Percentiles rank a stretch among this genome's conserved stretches.
These are phyloP conservation scores for Ophiostoma sp. DNA, from an alignment of 2,329 filamentous ascomycete genomes.

Conservation along the genomic window DNA sequence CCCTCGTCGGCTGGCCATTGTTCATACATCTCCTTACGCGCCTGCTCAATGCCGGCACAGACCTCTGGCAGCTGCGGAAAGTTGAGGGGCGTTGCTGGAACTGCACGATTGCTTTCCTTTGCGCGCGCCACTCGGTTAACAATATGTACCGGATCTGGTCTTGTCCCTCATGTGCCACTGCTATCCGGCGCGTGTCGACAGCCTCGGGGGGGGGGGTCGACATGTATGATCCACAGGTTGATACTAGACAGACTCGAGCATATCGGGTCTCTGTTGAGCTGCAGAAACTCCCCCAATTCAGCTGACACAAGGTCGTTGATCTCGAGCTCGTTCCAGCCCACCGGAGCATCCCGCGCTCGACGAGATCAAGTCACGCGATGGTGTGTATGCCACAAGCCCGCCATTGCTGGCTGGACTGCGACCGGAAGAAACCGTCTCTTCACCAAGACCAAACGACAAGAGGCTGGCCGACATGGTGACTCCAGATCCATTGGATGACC, in stretches of 20 bases:
- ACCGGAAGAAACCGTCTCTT: not conserved
- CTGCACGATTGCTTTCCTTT: not conserved
- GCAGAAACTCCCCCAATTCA: not conserved
- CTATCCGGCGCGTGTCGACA: not conserved
- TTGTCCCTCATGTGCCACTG: not conserved
- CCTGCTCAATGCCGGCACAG: not conserved
- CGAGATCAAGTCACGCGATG: slow-evolving; percentile 48
- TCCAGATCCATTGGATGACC: not conserved
- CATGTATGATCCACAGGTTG: slow-evolving; percentile 7
- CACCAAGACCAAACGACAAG: not conserved
- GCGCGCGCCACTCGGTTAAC: not conserved
- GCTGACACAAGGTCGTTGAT: not conserved
- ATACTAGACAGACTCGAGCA: not conserved
- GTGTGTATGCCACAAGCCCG: slow-evolving; percentile 46
- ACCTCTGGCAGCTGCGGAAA: not conserved
- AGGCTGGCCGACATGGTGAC: not conserved
- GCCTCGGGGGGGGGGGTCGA: not conserved
- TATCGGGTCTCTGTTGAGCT: not conserved
- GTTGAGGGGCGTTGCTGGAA: not conserved
- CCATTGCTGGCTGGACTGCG: not conserved
- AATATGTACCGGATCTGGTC: not conserved
- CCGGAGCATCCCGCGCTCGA: not conserved
- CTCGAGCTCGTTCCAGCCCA: not conserved
- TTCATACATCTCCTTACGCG: not conserved
- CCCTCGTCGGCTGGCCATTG: not conserved